A percentile compares a stretch with the other conserved stretches of the same genome.
These are phyloP conservation scores for Annona cherimola DNA, from an alignment of 164 flowering plant species.

Conservation along the genomic window DNA sequence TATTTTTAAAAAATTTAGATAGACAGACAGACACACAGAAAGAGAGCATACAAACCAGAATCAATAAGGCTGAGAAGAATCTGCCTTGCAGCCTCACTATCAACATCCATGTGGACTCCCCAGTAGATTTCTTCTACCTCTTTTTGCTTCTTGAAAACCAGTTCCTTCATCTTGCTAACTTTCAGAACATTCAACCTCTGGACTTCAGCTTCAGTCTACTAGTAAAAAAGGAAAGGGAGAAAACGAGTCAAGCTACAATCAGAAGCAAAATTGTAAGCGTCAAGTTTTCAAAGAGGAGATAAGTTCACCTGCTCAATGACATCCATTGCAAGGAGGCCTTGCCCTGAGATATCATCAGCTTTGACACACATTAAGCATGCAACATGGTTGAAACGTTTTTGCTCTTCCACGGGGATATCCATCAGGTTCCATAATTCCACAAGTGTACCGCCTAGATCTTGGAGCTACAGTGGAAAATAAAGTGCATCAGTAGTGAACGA, in stretches of 20 bases:
- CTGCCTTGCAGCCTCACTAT: slow-evolving; percentile 46
- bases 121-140: slow-evolving; percentile 67
- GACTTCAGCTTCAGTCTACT: slow-evolving; percentile 57
- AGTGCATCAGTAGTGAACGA: background rate
- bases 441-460: slow-evolving; percentile 53
- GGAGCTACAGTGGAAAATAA: slow-evolving; percentile 31
- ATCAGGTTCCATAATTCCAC: slow-evolving; percentile 68
- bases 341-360: slow-evolving; percentile 40
- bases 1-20: too few species aligned
- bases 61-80: slow-evolving; percentile 49
- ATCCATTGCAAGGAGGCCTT: slow-evolving; percentile 49
- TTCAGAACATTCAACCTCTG: slow-evolving; percentile 46
- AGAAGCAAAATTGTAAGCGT: background rate
- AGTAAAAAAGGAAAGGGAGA: slow-evolving; percentile 1
- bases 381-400: slow-evolving; percentile 44
- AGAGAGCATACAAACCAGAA: slow-evolving; percentile 55
- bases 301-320: slow-evolving; percentile 59
- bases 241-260: background rate
- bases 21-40: too few species aligned
- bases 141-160: slow-evolving; percentile 58
- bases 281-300: background rate
- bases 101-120: slow-evolving; percentile 59
- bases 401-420: slow-evolving; percentile 54
- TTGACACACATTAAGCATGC: slow-evolving; percentile 42
- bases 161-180: slow-evolving; percentile 67